Conservation (phyloP, 208 protist species). For the Leishmania lainsoni region DNA sequence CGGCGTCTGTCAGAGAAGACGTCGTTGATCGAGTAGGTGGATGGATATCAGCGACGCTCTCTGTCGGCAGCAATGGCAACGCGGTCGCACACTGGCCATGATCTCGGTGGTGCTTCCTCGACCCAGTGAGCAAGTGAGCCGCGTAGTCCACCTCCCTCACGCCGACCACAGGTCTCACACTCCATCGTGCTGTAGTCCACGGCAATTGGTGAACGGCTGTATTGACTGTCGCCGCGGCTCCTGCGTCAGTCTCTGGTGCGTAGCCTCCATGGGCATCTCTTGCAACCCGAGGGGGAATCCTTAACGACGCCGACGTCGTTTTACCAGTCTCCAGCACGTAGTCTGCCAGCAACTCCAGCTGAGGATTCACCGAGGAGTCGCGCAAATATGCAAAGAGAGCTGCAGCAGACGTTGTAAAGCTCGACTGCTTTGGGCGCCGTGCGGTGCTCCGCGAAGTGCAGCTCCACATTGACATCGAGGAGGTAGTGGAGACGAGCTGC, state of each 20-base stretch:
- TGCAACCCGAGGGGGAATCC: neutral
- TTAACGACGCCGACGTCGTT: neutral
- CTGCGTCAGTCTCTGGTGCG: neutral
- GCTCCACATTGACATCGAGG: neutral
- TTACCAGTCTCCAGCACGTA: conserved; percentile 5
- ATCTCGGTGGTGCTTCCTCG: neutral
- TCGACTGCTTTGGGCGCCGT: neutral
- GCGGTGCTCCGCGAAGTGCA: neutral
- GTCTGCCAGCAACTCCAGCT: neutral
- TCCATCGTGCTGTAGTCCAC: neutral
- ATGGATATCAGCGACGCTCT: neutral
- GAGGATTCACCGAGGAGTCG: conserved; percentile 11
- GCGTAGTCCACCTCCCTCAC: neutral
- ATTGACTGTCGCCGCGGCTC: neutral
- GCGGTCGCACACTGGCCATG: neutral
- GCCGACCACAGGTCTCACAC: conserved; percentile 3
- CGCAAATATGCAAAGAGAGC: conserved; percentile 9
- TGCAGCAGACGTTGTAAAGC: neutral
- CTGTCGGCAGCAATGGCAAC: neutral
- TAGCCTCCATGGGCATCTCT: neutral
- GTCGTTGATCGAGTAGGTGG: neutral
- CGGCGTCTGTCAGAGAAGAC: neutral
- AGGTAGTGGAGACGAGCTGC: conserved; percentile 6
- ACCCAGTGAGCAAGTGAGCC: neutral
- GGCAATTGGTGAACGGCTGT: neutral